Base-by-base conservation (phyloP, 2,329 filamentous ascomycete species). In the Phymatotrichopsis omnivora region DNA sequence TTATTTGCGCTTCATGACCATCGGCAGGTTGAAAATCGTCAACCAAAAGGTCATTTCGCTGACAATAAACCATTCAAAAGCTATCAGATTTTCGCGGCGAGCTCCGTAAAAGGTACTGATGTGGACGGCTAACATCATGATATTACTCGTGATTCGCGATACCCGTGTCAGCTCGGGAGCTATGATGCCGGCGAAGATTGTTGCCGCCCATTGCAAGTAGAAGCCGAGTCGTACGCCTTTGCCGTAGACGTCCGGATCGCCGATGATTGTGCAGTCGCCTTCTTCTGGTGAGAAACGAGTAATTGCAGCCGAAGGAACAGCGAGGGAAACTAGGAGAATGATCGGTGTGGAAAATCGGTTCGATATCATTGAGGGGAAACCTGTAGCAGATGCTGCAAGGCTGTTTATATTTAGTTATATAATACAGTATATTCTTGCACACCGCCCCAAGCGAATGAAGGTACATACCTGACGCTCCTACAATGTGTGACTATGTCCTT, bases 201-300 rank as follows among this genome's bases (percentile, higher is more conserved):
- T 10, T 6, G 19, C 17, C 19, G 27, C n/a, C 10, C 20, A 38
- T 24, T 38, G 35, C 12, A 38, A n/a, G 22, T 38, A 38, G 17
- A 38, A 38, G 17, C 35, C 35, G 17, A 38, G 35, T 12, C 35
- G 35, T n/a, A 38, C 12, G 3, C 35, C 35, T 12, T 24, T 24
- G 22, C 17, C 35, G 35, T 38, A 38, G 12, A 38, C 4, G 12
- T 38, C 35, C 12, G 35, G 16, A 25, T 38, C 35, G 35, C 35
- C 35, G 35, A 27, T 38, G 10, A 38, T 24, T 14, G 23, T 12
- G 22, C 35, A 38, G n/a, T n/a, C n/a, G n/a, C n/a, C n/a, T n/a
- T n/a, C n/a, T n/a, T n/a, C n/a, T n/a, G n/a, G n/a, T n/a, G n/a
- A n/a, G n/a, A n/a, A n/a, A n/a, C n/a, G n/a, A n/a, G n/a, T n/a